Evolutionary conservation across 2,329 filamentous ascomycete genomes (phyloP).

Genomic region (Fusarium sp.): DNA sequence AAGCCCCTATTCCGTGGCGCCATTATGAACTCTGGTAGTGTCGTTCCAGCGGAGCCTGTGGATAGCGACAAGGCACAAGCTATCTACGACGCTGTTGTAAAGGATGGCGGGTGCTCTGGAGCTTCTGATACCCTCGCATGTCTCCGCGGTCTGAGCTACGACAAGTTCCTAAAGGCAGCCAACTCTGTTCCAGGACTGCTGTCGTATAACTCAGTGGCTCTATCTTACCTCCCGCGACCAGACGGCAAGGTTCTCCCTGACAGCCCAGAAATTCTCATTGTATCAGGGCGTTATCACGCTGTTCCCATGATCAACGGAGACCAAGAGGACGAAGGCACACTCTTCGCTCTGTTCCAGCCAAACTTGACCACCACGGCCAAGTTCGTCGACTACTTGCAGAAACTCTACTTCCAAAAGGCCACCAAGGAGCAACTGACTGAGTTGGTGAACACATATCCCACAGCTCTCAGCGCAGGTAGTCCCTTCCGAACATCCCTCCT

Average conservation of each 20-base stretch:
- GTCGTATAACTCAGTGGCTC: constrained; percentile 75
- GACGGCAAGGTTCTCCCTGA: constrained; percentile 73
- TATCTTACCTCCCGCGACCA: constrained; percentile 81
- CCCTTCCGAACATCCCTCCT: constrained; percentile 77
- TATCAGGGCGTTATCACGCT: constrained; percentile 62
- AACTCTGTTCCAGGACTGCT: constrained; percentile 79
- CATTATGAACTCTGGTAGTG: constrained; percentile 81
- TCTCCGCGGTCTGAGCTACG: constrained; percentile 72
- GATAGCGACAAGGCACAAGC: constrained; percentile 75
- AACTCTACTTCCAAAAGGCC: constrained; percentile 71
- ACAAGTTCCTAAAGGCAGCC: constrained; percentile 72
- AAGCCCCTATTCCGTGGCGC: constrained; percentile 79
- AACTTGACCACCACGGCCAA: constrained; percentile 74
- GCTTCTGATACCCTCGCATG: constrained; percentile 72
- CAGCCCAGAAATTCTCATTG: constrained; percentile 71
- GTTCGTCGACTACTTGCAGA: constrained; percentile 72
- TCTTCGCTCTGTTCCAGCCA: constrained; percentile 77
- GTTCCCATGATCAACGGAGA: constrained; percentile 73
- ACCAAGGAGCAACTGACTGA: constrained; percentile 63
- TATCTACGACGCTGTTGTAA: constrained; percentile 73
- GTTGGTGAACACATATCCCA: constrained; percentile 73
- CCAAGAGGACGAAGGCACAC: constrained; percentile 84
- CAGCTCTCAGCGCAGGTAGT: constrained; percentile 69
- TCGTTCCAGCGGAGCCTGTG: constrained; percentile 72
- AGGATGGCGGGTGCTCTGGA: constrained; percentile 71